A percentile compares a stretch with the other conserved stretches of the same genome.
Conservation (phyloP, 768 basidiomycete species). For the Pleurotus salmoneostramineus region DNA sequence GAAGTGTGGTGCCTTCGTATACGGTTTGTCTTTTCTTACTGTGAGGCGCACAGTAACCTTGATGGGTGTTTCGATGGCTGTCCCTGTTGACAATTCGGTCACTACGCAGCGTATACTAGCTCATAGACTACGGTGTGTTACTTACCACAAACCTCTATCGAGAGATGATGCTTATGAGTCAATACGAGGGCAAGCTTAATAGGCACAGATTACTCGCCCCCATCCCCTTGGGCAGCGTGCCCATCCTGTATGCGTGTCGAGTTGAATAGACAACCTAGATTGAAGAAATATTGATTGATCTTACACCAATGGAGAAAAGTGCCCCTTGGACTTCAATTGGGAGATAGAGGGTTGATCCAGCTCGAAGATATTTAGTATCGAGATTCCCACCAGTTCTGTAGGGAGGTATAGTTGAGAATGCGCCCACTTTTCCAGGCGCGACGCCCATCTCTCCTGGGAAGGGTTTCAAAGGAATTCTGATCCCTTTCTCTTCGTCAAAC, state of each 20-base stretch:
- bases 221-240: constrained; percentile 65
- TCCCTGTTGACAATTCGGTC: constrained; percentile 31
- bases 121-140: neutral
- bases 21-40: constrained; percentile 51
- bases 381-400: constrained; percentile 60
- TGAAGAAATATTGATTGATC: constrained; percentile 13
- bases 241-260: constrained; percentile 41
- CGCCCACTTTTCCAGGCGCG: constrained; percentile 43
- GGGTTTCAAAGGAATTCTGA: constrained; percentile 48
- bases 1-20: constrained; percentile 59
- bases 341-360: constrained; percentile 54
- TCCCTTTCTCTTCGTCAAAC: constrained; percentile 43
- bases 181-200: neutral
- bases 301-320: constrained; percentile 56
- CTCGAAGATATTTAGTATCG: constrained; percentile 52
- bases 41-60: constrained; percentile 51
- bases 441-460: constrained; percentile 68
- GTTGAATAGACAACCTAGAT: neutral
- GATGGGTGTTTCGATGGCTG: constrained; percentile 64
- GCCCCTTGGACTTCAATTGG: constrained; percentile 60
- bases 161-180: neutral
- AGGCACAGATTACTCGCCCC: constrained; percentile 34
- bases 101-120: too few species aligned
- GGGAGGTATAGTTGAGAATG: constrained; percentile 60
- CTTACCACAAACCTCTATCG: constrained; percentile 56